Base-by-base conservation (phyloP, 495 filamentous ascomycete genomes). In the Opeltia flavorubescens region DNA sequence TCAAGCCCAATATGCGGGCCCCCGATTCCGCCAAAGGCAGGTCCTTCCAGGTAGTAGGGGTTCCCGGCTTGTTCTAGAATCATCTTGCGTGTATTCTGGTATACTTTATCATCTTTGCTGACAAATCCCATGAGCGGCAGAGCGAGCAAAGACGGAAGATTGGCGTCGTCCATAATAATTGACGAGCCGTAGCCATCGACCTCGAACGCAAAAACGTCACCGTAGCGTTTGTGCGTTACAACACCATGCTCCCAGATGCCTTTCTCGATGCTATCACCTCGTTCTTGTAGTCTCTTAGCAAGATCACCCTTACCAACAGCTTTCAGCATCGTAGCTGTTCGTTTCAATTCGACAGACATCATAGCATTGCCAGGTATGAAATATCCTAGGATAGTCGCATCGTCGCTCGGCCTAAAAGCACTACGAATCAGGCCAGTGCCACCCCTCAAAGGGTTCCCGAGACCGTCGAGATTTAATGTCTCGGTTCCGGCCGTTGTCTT, bases 151-250 rank as follows among this genome's bases (percentile, higher is more conserved):
- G 87, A 94, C 1, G 91, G 91, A 30, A 96, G 75, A 53, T 99
- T 99, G 11, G 91, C 91, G 59, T 99, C 91, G 54, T 99, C 91
- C 91, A 98, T 96, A 26, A 98, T 62, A 43, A 94, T 83, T 4
- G 77, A 71, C 11, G 84, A 88, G 39, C 91, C 93, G 54, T 91
- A 99, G 1, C 91, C 91, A 59, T 99, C 91, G 12, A 96, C 86
- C 63, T 99, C 91, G 58, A 83, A 99, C 5, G 91, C 91, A 59
- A 94, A 99, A 3, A 99, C 91, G 18, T 83, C 67, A 25, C 93
- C 93, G 52, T 81, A 94, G 34, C 73, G 80, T 52, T 80, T 74
- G 56, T 95, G 87, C 3, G 67, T 62, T n/a, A 96, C 81, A 11
- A 95, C 81, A n/a, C 84, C 91, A 55, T 96, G 77, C 49, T 93